Evolutionary conservation across 768 basidiomycete species (phyloP).

Genomic region (Brasilioporus rufonigricans): DNA sequence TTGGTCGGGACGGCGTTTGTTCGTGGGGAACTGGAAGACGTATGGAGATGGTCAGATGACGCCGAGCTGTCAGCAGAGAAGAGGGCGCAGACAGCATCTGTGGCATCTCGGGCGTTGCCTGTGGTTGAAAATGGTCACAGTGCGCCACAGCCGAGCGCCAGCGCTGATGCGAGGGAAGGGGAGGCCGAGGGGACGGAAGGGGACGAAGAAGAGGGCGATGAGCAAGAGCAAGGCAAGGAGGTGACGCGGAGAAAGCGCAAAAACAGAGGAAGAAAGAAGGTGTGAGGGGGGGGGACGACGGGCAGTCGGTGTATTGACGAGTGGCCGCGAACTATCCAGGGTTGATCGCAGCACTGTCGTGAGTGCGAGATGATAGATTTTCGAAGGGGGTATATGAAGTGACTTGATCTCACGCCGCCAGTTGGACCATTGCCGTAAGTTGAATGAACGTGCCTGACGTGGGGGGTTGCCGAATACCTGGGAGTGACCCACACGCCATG

Average conservation of each 20-base stretch:
- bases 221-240: background rate
- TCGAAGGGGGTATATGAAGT: background rate
- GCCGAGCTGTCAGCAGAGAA: slow-evolving; percentile 29
- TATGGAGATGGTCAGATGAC: slow-evolving; percentile 73
- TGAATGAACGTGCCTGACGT: slow-evolving; percentile 12
- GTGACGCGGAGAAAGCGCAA: slow-evolving; percentile 19
- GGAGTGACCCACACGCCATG: background rate
- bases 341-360: slow-evolving; percentile 8
- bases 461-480: background rate
- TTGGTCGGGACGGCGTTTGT: slow-evolving; percentile 56
- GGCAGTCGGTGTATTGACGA: slow-evolving; percentile 1
- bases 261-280: slow-evolving; percentile 19
- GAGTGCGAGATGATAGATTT: slow-evolving; percentile 1
- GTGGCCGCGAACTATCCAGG: slow-evolving; percentile 6
- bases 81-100: slow-evolving; percentile 8
- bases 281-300: background rate
- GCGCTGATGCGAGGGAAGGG: slow-evolving; percentile 15
- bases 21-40: slow-evolving; percentile 66
- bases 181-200: slow-evolving; percentile 4
- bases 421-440: slow-evolving; percentile 18
- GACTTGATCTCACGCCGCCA: slow-evolving; percentile 12
- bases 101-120: slow-evolving; percentile 12
- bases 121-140: slow-evolving; percentile 16
- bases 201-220: slow-evolving; percentile 10
- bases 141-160: slow-evolving; percentile 14